Evolutionary conservation across 1,139 yeast species (phyloP), one percentile per base, ranked within the genome.

Genomic region (Blastobotrys indianensis): DNA sequence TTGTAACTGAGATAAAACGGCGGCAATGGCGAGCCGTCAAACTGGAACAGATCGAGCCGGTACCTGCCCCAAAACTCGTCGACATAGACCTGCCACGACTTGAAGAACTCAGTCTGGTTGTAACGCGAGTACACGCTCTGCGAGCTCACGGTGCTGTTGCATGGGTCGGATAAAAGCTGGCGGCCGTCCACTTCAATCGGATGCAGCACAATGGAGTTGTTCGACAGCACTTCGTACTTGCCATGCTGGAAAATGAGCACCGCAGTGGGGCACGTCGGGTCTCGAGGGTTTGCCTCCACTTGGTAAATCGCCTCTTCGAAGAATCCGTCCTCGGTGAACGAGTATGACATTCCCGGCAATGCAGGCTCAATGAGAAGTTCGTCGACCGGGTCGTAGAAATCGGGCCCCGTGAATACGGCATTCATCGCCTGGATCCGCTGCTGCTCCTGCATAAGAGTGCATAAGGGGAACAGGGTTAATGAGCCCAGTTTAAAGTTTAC

Each of bases 361-460:
- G 90, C 92, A 2, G 98, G 98, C 64, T 94, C 98, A 55, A 88
- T 85, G 50, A 92, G 72, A 28, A 90, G 76, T 65, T 92, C 98
- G 62, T 88, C 96, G 20, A 88, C 85, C 1, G 98, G 98, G 64
- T 92, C 97, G 63, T 80, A 92, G 61, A 92, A 92, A 3, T 92
- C 96, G 0, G 98, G 95, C 0, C 98, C 98, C 0, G 98, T 92
- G 69, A 92, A 83, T 8, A 94, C 98, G 6, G 95, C 80, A 64
- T 85, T 86, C n/a, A n/a, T n/a, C n/a, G n/a, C n/a, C n/a, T n/a
- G n/a, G n/a, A n/a, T n/a, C n/a, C n/a, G n/a, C n/a, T n/a, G n/a
- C n/a, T n/a, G n/a, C n/a, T n/a, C n/a, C n/a, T n/a, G n/a, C n/a
- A n/a, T n/a, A n/a, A n/a, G n/a, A n/a, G n/a, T n/a, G n/a, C n/a